phyloP scores from a whole-genome alignment of 345 rosid genomes.

The Mallotus nudiflorus region DNA sequence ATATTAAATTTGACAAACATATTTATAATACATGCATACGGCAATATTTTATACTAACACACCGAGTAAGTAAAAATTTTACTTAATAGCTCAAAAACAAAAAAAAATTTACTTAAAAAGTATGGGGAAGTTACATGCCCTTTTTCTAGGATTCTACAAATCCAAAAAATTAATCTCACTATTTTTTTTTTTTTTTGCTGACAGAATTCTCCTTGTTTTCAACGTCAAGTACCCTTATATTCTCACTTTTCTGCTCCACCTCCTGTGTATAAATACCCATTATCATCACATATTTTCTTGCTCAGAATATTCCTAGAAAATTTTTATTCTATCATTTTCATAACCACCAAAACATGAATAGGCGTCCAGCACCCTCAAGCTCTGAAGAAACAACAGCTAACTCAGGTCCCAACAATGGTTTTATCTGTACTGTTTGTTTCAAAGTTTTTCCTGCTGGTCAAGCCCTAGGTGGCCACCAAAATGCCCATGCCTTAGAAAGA shows the following conservation, averaged over 20 bases:
- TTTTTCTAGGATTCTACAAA: not conserved
- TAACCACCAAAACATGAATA: too few species aligned
- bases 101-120: too few species aligned
- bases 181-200: not conserved
- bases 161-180: not conserved
- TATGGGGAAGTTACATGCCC: too few species aligned
- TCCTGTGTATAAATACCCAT: too few species aligned
- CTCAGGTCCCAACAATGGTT: not conserved
- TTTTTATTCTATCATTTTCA: not conserved
- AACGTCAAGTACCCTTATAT: not conserved
- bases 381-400: not conserved
- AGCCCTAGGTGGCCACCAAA: constrained; percentile 17
- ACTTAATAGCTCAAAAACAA: too few species aligned
- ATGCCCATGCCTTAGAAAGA: not conserved
- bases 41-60: too few species aligned
- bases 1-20: too few species aligned
- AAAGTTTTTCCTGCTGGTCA: not conserved
- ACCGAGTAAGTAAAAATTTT: too few species aligned
- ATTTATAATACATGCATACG: too few species aligned
- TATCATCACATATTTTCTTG: not conserved
- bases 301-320: not conserved
- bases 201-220: not conserved
- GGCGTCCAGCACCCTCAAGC: not conserved
- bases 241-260: not conserved
- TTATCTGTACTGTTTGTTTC: constrained; percentile 3